Base-by-base conservation (phyloP, 257 asterid species). In the Marsdenia floribunda region DNA sequence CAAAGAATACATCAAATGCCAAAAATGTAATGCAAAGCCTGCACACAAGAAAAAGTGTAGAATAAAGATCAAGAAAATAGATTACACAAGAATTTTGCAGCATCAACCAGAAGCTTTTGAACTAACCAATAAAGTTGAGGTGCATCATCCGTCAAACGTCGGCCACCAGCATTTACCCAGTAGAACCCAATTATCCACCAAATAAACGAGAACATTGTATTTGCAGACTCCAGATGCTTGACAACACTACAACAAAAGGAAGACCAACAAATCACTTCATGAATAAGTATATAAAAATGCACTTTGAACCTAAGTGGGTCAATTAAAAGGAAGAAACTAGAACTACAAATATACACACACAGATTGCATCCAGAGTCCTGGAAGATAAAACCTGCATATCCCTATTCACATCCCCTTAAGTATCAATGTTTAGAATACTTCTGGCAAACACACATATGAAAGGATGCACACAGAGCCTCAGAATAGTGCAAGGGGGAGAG, bases 151-250 rank as follows among this genome's bases (percentile, higher is more conserved):
- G 88, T 76, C 87, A 95, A 82, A 76, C 44, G 78, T 71, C 77
- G 89, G 76, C 98, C 91, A 49, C 92, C 97, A 75, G 93, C 89
- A 75, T 98, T 89, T 59, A 95, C 91, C 99, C 98, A 95, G 63
- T 95, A 95, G 85, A 95, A 95, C 70, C 99, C 98, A 67, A 95
- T 79, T 82, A 94, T 89, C 99, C 99, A 94, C 99, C 99, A 94
- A 86, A 94, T 87, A 88, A 94, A 94, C 6, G 97, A 92, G 85
- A 94, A 94, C 98, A 94, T 90, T 12, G 99, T 89, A 77, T 90
- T 94, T 70, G 97, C 97, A 26, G 97, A 90, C 84, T 94, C 96
- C 85, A 93, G 83, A 85, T 91, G 96, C 75, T 86, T 91, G 26
- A 90, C 84, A 68, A 81, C 86, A 67, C 98, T 93, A 90, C 72